Base-by-base conservation (phyloP, 2,329 filamentous ascomycete genomes). In the Sporothrix sp. region DNA sequence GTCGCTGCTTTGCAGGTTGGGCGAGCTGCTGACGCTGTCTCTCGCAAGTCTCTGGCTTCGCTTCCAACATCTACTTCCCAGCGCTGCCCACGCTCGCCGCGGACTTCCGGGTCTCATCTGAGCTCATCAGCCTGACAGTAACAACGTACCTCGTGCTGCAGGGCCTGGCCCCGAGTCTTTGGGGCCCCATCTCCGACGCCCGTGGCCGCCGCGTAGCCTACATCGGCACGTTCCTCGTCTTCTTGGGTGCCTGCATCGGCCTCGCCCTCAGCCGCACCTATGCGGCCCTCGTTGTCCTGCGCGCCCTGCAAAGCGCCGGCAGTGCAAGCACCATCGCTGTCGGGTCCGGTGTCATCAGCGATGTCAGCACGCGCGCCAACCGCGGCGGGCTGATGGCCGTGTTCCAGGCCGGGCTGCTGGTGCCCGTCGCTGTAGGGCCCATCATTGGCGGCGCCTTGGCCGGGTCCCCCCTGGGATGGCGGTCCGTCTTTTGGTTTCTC, bases 381-480 rank as follows among this genome's bases (percentile, higher is more conserved):
- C 71, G 87, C 56, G 87, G 86, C 2, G 76, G 74, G 47, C 88
- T 84, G 59, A 82, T 90, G 68, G 84, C 79, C 47, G 74, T 81
- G 54, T 77, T 81, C 20, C 75, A 74, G 27, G 72, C 72, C 5
- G 80, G 75, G 9, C 69, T 76, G 44, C 77, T 81, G 2, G 60
- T 84, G 28, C 74, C 73, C 0, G 72, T 74, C 2, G 66, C 76
- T 1, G 51, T 79, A 2, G 73, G 78, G 0, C 81, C 83, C 0
- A 71, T 84, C 0, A 66, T 86, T 2, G 82, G 83, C 11, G 84
- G 82, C 1, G 57, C 85, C 1, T 63, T 87, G 14, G 73, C 73
- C 18, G 70, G 83, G 52, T 82, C 75, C 51, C 25, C 20, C 4
- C 69, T 84, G 0, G 80, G 79, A 10, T 87, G 82, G 82, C 68